These are phyloP conservation scores for Epicoccum sorghinum DNA, from an alignment of 2,329 filamentous ascomycete genomes.

Conservation along the genomic window DNA sequence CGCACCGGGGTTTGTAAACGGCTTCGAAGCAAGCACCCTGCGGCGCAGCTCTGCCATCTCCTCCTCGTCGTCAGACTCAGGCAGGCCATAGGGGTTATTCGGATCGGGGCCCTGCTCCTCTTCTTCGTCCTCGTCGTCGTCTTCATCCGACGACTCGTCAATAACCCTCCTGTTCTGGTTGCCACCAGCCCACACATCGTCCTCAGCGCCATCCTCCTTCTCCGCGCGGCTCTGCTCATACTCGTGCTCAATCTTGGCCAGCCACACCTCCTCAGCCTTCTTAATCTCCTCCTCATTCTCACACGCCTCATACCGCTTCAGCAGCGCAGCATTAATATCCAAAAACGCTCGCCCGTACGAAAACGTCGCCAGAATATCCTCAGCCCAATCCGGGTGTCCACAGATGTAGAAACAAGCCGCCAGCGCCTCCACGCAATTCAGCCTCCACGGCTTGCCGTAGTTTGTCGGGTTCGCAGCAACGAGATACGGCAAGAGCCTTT, in stretches of 20 bases:
- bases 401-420: constrained; percentile 94
- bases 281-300: constrained; percentile 82
- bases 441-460: constrained; percentile 91
- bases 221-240: constrained; percentile 79
- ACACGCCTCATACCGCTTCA: constrained; percentile 86
- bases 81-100: constrained; percentile 75
- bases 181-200: constrained; percentile 88
- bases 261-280: constrained; percentile 83
- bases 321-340: constrained; percentile 82
- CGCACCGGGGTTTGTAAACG: constrained; percentile 70
- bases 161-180: constrained; percentile 75
- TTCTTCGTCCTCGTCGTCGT: constrained; percentile 48
- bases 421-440: constrained; percentile 95
- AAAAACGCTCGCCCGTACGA: constrained; percentile 88
- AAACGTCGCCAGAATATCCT: constrained; percentile 81
- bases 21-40: constrained; percentile 88
- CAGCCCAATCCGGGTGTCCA: constrained; percentile 88
- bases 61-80: constrained; percentile 75
- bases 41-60: constrained; percentile 92
- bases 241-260: constrained; percentile 86
- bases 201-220: constrained; percentile 60
- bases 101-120: constrained; percentile 55
- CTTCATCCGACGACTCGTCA: constrained; percentile 54
- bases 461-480: constrained; percentile 97
- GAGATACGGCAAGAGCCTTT: constrained; percentile 83